Evolutionary conservation across 768 basidiomycete species (phyloP), one percentile per base, ranked within the genome.

Genomic region (Dendrothele bispora): DNA sequence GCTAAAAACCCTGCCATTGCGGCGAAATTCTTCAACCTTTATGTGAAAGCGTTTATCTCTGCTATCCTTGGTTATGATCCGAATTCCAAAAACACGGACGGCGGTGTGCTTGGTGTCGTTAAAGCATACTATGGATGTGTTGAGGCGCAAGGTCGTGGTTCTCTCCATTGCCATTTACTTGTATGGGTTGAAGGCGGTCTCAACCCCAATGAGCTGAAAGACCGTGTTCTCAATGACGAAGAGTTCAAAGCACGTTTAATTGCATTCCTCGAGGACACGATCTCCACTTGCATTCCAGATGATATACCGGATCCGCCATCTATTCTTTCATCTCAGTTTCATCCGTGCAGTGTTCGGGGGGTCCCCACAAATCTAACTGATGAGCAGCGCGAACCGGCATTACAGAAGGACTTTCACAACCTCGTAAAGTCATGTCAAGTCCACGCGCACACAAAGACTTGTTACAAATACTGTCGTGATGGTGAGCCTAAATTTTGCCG

Each of bases 1-100:
- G 74, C 77, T 0, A 50, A 60, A 43, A 71, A 78, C 55, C 75
- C 77, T 0, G 46, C 49, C 4, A 50, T 70, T 0, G 70, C 68
- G 1, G 66, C 72, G 0, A 52, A 66, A n/a, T 77, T 75, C 52
- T 77, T 77, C 48, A 55, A 75, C 53, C 48, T 66, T 1, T 69
- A 67, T 20, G 71, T 76, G 57, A 55, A 62, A 15, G 57, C 61
- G 0, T 71, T 76, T 49, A 59, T 73, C 15, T 12, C 37, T 0
- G 29, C 52, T 17, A 7, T 74, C 1, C 46, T 74, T 1, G 51
- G 55, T 0, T 67, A 26, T 48, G 51, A 64, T 21, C 17, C 43
- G 1, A 38, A 54, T 7, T 2, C 52, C 2, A 15, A 10, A 32
- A 28, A 52, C 26, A 3, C 37, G 4, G 44, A 61, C 28, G 57